Base-by-base conservation (phyloP, 2,329 filamentous ascomycete genomes). In the Rutstroemia sp. region DNA sequence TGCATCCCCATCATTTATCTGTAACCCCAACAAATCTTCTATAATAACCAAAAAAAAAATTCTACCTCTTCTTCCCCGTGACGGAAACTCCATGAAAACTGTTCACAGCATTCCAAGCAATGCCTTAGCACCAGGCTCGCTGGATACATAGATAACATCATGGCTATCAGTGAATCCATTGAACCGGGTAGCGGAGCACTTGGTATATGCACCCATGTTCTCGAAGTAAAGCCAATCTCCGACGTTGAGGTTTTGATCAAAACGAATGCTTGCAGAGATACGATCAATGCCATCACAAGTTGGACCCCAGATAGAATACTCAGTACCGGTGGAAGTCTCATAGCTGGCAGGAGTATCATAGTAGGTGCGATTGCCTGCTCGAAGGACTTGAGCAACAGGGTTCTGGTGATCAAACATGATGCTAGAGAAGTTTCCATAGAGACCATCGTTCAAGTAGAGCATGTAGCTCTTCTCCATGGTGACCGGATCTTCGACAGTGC, bases 391-490 rank as follows among this genome's bases (percentile, higher is more conserved):
- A 56, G 92, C 90, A 47, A 88, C 75, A 1, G 94, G 94, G 67
- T 95, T 82, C 79, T 99, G 94, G 74, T 97, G 94, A 70, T 97
- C 94, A 71, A 96, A 99, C 78, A 97, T 96, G 79, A 97, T 97
- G 82, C 91, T 95, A 63, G 90, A 95, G 71, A 99, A 97, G 77
- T 97, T 97, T 68, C 94, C 94, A 69, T 99, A 99, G 54, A 97
- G 87, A 27, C 94, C 94, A 66, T 99, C 94, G 71, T 99, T 99
- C 71, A 97, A 77, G 72, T 99, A 99, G 48, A 96, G 76, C 94
- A 97, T 99, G 79, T 95, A 96, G 64, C 86, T 89, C 60, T 83
- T 85, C 60, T 80, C 78, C 51, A 78, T 78, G 10, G 80, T 77
- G 19, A 76, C 76, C 4, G 88, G 83, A 68, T 92, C 85, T 61